phyloP scores from a whole-genome alignment of 2,329 filamentous ascomycete genomes.

The Aspergillus costaricaensis region DNA sequence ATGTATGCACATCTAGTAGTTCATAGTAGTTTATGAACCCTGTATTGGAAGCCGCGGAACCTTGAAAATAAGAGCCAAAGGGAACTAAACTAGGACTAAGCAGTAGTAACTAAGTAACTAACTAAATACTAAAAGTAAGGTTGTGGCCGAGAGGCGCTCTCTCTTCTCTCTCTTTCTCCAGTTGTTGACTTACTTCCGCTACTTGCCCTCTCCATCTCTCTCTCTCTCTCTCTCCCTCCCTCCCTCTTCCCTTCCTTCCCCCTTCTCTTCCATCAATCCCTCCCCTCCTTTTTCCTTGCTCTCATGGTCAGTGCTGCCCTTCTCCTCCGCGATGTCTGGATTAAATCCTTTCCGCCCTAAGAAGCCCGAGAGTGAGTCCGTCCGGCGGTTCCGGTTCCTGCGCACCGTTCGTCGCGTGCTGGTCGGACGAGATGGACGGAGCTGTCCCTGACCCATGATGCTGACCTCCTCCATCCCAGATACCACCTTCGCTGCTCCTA shows the following conservation, averaged over 20 bases:
- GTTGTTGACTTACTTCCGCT: slow-evolving; percentile 4
- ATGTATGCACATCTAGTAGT: no score
- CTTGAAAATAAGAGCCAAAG: not conserved
- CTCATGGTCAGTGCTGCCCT: slow-evolving; percentile 34
- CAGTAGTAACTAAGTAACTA: no score
- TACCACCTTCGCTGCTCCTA: not conserved
- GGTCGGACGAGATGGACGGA: slow-evolving; percentile 9
- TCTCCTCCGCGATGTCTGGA: slow-evolving; percentile 46
- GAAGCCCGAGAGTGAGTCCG: slow-evolving; percentile 37
- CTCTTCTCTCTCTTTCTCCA: slow-evolving; percentile 1
- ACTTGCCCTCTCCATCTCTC: not conserved
- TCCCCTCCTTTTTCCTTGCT: slow-evolving; percentile 20
- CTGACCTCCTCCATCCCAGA: not conserved
- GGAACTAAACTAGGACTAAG: no score
- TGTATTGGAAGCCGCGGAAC: not conserved
- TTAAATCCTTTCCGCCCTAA: slow-evolving; percentile 55
- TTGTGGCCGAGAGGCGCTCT: slow-evolving; percentile 9
- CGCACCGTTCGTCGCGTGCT: slow-evolving; percentile 5
- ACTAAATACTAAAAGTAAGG: no score
- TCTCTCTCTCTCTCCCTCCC: slow-evolving; percentile 8
- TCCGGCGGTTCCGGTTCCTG: slow-evolving; percentile 19
- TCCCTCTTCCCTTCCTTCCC: slow-evolving; percentile 19
- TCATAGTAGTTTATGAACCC: no score
- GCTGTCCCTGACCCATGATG: not conserved
- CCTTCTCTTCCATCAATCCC: slow-evolving; percentile 9